phyloP scores from a whole-genome alignment of 179 eudicot species.

The Patellifolia procumbens region DNA sequence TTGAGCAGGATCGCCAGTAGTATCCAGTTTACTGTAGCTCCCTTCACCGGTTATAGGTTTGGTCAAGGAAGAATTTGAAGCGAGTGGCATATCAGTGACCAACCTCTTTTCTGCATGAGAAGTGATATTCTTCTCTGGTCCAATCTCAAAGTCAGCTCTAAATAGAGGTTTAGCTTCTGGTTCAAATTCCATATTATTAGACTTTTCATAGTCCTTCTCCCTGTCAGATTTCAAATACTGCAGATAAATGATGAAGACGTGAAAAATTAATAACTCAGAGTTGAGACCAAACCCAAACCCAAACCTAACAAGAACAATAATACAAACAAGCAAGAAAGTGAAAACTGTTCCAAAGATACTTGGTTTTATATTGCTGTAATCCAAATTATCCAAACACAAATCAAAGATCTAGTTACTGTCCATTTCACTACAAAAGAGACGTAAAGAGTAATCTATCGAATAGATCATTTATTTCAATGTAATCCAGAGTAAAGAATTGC shows the following conservation, averaged over 20 bases:
- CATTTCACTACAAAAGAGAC: not conserved
- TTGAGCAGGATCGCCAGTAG: conserved; percentile 49
- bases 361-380: not conserved
- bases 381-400: not conserved
- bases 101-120: conserved; percentile 20
- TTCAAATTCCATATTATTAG: conserved; percentile 19
- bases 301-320: not conserved
- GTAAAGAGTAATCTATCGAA: not conserved
- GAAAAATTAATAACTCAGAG: conserved; percentile 1
- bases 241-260: conserved; percentile 28
- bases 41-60: conserved; percentile 28
- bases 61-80: conserved; percentile 19
- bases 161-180: conserved; percentile 21
- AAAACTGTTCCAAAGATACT: not conserved
- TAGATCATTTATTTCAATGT: not conserved
- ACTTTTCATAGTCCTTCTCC: conserved; percentile 28
- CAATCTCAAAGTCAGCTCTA: conserved; percentile 17
- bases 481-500: not conserved
- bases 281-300: not conserved
- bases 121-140: conserved; percentile 20
- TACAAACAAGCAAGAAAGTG: too few relatives aligned
- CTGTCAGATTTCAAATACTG: conserved; percentile 51
- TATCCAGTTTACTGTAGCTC: conserved; percentile 20
- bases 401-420: not conserved
- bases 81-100: conserved; percentile 23